phyloP scores from a whole-genome alignment of 2,329 filamentous ascomycete species.

The Penicillium polonicum region DNA sequence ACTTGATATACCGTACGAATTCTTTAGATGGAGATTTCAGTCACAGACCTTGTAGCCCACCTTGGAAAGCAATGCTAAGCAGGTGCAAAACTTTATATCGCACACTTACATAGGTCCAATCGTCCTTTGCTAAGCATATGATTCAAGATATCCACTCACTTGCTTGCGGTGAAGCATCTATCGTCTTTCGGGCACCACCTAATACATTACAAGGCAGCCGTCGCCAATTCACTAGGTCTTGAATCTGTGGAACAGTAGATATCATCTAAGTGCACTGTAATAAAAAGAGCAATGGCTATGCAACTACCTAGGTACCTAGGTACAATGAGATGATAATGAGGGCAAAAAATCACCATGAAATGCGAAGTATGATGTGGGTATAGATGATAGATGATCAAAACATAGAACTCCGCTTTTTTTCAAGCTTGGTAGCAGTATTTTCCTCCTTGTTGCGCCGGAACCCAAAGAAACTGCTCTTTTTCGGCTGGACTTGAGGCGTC shows the following conservation, averaged over 20 bases:
- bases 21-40: background rate
- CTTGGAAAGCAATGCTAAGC: too few species aligned
- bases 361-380: background rate
- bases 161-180: too few species aligned
- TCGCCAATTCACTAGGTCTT: background rate
- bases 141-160: too few species aligned
- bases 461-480: constrained; percentile 48
- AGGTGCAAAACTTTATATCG: too few species aligned
- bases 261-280: background rate
- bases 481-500: constrained; percentile 33
- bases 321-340: background rate
- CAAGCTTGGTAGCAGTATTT: constrained; percentile 33
- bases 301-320: background rate
- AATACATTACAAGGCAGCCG: too few species aligned
- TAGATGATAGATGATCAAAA: constrained; percentile 33
- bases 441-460: constrained; percentile 40
- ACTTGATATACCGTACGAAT: too few species aligned
- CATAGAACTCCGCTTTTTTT: constrained; percentile 49
- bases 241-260: background rate
- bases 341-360: background rate
- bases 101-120: too few species aligned
- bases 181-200: too few species aligned
- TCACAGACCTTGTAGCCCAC: background rate
- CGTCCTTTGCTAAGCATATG: too few species aligned
- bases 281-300: background rate